Conservation (phyloP, 2,329 filamentous ascomycete genomes). For the Neoarthrinium moseri region DNA sequence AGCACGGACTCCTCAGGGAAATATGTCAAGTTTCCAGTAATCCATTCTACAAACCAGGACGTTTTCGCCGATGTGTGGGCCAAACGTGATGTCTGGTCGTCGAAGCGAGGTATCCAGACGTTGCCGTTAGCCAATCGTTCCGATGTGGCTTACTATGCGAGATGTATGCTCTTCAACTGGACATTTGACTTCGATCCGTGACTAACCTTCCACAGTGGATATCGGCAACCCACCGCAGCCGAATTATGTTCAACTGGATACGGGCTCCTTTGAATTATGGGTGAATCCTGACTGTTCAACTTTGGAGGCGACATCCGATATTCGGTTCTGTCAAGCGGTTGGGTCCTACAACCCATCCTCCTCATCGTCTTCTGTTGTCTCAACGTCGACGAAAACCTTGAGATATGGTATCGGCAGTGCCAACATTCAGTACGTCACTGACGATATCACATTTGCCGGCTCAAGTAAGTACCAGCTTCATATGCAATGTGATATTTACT, state of each 20-base stretch:
- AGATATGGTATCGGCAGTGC: conserved; percentile 52
- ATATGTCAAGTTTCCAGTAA: conserved; percentile 38
- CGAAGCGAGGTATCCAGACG: conserved; percentile 34
- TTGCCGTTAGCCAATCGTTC: conserved; percentile 47
- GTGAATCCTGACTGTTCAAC: conserved; percentile 59
- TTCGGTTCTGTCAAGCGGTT: conserved; percentile 42
- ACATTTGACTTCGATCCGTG: neutral
- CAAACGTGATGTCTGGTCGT: conserved; percentile 35
- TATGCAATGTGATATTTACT: neutral
- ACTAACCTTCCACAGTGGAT: conserved; percentile 34
- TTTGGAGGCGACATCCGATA: conserved; percentile 37
- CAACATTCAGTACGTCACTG: conserved; percentile 48
- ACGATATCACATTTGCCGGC: conserved; percentile 42
- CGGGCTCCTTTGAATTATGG: conserved; percentile 61
- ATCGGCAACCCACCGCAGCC: conserved; percentile 54
- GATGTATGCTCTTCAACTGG: conserved; percentile 28
- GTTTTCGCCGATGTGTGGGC: conserved; percentile 39
- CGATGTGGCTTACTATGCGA: conserved; percentile 53
- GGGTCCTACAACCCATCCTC: conserved; percentile 41
- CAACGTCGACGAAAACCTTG: conserved; percentile 37
- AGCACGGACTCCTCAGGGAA: neutral
- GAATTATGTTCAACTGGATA: conserved; percentile 56
- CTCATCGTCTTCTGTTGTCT: conserved; percentile 37
- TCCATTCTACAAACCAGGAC: conserved; percentile 40
- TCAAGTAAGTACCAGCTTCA: conserved; percentile 23